Base-by-base conservation (phyloP, 306 rosid genomes). In the Inga oerstediana region DNA sequence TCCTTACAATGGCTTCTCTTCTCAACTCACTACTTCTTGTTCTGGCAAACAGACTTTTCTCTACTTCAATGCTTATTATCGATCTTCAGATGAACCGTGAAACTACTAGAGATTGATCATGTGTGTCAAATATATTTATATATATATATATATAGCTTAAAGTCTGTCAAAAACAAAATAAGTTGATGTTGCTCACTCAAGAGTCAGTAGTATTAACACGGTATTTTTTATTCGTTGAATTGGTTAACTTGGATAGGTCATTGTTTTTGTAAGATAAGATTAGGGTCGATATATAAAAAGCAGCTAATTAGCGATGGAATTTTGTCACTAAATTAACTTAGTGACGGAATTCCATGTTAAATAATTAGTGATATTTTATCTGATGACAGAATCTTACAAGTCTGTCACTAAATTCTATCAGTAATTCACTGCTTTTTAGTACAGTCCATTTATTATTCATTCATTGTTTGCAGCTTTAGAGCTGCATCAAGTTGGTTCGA, bases 1-100 rank as follows among this genome's bases (percentile, higher is more conserved):
- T 5, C 85, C 78, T 30, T 93, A 92, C 83, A 4, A 20, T 37
- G 97, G 98, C 9, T 89, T 95, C 77, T 69, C 89, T 19, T 87
- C 86, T 2, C 9, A 51, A 2, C 68, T 79, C 9, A 72, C 93
- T 2, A 81, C 84, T 70, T 86, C 98, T 44, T 62, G 88, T 34
- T 89, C 93, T 30, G 83, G 85, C 58, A 92, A 91, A 46, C 74
- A 72, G 81, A 78, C 85, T 11, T 75, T 65, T 81, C 39, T 93
- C 64, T 95, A 91, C 85, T 85, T 81, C 85, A 91, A 91, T 89
- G 62, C 84, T 13, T 81, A 75, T 17, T 5, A 30, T 51, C 54
- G 17, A 14, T 17, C 24, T 52, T 17, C 19, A 17, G 19, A 51
- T 51, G n/a, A 51, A 51, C 58, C n/a, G n/a, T 51, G 58, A 16